Evolutionary conservation across 164 flowering plant genomes (phyloP), one percentile per base, ranked within the genome.

Genomic region (Houttuynia cordata): DNA sequence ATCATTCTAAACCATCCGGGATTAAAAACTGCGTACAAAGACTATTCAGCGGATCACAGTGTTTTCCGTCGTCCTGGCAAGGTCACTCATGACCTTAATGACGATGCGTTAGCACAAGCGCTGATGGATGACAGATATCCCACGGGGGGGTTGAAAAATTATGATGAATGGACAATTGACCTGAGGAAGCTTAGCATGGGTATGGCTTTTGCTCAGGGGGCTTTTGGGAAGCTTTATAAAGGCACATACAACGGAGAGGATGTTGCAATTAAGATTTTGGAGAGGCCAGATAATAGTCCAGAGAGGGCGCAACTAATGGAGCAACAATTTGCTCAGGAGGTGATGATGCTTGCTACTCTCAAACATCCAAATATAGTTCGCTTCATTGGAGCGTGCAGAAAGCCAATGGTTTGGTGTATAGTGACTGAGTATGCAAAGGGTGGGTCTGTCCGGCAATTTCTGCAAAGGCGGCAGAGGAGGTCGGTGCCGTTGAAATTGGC

Each of bases 351-450:
- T 64, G 91, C 91, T 17, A 81, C 82, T 4, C 57, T 85, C 30
- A 81, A 77, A 58, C 91, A 82, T 61, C 74, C 76, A 0, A 82
- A 82, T 63, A 79, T 85, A 25, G 91, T 85, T 56, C 73, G 87
- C 45, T 82, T 85, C 59, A 77, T 83, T 71, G 91, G 91, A 23
- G 85, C 72, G 7, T 85, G 91, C 56, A 73, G 81, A 37, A 85
- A 83, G 56, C 84, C 87, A 1, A 71, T 81, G 81, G 83, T 83
- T 22, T 85, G 91, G 91, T 85, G 91, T 74, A 85, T 85, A 45
- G 87, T 85, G 19, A 83, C 87, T 0, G 91, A 85, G 59, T 85
- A 83, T 77, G 91, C 87, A 37, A 85, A 78, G 68, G 91, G 91
- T 14, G 87, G 91, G 56, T 83, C 91, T 42, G 87, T 85, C 54